Evolutionary conservation across 192 early-diverging fungal species (phyloP), one percentile per base, ranked within the genome.

Genomic region (Coemansia sp.): DNA sequence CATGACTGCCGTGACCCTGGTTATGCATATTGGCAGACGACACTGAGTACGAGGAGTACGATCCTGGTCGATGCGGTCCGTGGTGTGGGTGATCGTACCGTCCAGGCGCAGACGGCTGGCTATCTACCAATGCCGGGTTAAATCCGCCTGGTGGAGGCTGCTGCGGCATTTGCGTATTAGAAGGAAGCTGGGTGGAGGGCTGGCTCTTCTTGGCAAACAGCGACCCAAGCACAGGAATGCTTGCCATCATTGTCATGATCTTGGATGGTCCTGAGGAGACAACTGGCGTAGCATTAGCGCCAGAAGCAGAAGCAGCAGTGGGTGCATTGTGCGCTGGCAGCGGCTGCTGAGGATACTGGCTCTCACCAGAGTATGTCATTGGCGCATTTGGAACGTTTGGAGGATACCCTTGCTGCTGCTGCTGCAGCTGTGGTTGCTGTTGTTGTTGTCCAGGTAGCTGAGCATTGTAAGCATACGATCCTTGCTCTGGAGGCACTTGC

Each of bases 151-250:
- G 48, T 17, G 49, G 34, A 17, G 33, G 45, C 14, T 33, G 44
- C 44, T 58, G 54, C 53, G 52, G 45, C 19, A 55, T 55, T 9
- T 54, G 27, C 2, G 15, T n/a, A 27, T 33, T 27, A 3, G 23
- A n/a, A 2, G 53, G 33, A 8, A 17, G 10, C 18, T 22, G 22
- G 25, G 25, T n/a, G 0, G 50, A 27, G 11, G 50, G 50, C 24
- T 22, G 50, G 19, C 17, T 54, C 55, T 72, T 71, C 2, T 67
- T 68, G 11, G 55, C 59, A 53, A 78, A 72, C 17, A 78, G 56
- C 45, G 58, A 48, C 14, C 75, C 75, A 4, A 78, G n/a, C 7
- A 72, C 19, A 19, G 75, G 75, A 14, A 78, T 71, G 50, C 66
- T 66, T 3, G 62, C 48, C 69, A 78, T 47, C 38, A 63, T 52